These are phyloP conservation scores for Hevea brasiliensis DNA, from an alignment of 345 rosid species.

Conservation along the genomic window DNA sequence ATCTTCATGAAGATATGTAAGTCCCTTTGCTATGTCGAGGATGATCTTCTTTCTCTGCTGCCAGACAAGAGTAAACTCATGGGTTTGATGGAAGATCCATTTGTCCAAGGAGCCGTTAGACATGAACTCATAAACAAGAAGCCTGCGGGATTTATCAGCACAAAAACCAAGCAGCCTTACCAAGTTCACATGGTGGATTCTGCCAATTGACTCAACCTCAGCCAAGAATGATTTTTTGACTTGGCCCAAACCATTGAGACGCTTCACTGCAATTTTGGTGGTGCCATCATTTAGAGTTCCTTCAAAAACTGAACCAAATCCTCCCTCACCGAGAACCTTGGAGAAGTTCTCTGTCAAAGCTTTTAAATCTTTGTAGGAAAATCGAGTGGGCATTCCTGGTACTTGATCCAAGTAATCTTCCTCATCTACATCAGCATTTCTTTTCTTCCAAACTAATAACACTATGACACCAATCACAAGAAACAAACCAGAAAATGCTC, in stretches of 20 bases:
- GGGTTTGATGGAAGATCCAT: slow-evolving; percentile 58
- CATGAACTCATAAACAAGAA: slow-evolving; percentile 86
- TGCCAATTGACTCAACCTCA: slow-evolving; percentile 7
- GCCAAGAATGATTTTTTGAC: slow-evolving; percentile 11
- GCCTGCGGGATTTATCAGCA: slow-evolving; percentile 54
- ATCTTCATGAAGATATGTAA: slow-evolving; percentile 81
- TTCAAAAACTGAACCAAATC: slow-evolving; percentile 26
- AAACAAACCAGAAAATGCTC: neutral
- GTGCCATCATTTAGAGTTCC: slow-evolving; percentile 17
- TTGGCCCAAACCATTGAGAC: slow-evolving; percentile 1
- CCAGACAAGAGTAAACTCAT: slow-evolving; percentile 58
- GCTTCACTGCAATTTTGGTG: slow-evolving; percentile 23
- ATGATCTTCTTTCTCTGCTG: slow-evolving; percentile 75
- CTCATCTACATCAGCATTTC: slow-evolving; percentile 4
- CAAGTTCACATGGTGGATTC: slow-evolving; percentile 13
- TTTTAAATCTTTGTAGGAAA: slow-evolving; percentile 16
- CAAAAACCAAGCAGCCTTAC: slow-evolving; percentile 81
- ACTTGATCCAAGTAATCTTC: slow-evolving; percentile 21
- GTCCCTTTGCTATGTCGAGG: slow-evolving; percentile 76
- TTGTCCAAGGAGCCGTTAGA: slow-evolving; percentile 66
- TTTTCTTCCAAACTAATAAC: neutral
- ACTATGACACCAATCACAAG: neutral
- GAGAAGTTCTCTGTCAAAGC: slow-evolving; percentile 20
- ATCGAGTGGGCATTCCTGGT: slow-evolving; percentile 22
- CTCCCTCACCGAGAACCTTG: slow-evolving; percentile 17